phyloP scores from a whole-genome alignment of 2,329 filamentous ascomycete species.

The Phialemoniopsis sp. region DNA sequence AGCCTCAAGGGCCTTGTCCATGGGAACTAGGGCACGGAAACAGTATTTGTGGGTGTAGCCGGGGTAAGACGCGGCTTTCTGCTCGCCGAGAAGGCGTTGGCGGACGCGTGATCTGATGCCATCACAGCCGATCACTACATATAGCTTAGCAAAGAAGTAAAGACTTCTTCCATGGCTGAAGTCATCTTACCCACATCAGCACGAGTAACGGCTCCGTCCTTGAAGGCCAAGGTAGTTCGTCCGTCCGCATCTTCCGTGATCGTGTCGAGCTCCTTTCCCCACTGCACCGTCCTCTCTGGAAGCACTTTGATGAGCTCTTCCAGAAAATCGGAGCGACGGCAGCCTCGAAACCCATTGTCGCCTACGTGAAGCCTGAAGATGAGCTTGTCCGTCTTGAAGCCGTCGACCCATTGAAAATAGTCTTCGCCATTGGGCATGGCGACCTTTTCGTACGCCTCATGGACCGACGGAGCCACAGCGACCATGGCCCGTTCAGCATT shows the following conservation, averaged over 20 bases:
- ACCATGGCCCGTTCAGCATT: slow-evolving; percentile 43
- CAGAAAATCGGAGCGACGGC: slow-evolving; percentile 32
- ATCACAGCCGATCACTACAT: slow-evolving; percentile 54
- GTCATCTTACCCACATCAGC: slow-evolving; percentile 28
- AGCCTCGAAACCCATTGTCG: slow-evolving; percentile 35
- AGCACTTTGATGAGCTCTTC: slow-evolving; percentile 30
- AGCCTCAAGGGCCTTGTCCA: slow-evolving; percentile 44
- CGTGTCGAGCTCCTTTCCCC: slow-evolving; percentile 25
- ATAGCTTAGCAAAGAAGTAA: background rate
- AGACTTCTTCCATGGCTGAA: slow-evolving; percentile 16
- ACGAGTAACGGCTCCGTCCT: slow-evolving; percentile 20
- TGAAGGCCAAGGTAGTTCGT: slow-evolving; percentile 17
- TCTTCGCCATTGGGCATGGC: slow-evolving; percentile 32
- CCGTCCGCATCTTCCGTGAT: slow-evolving; percentile 12
- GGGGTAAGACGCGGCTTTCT: slow-evolving; percentile 36
- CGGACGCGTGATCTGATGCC: slow-evolving; percentile 57
- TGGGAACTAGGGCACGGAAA: slow-evolving; percentile 59
- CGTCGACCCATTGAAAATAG: slow-evolving; percentile 38
- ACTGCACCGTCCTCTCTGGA: slow-evolving; percentile 17
- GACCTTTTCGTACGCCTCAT: slow-evolving; percentile 29
- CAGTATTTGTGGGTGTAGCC: slow-evolving; percentile 55
- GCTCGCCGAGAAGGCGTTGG: slow-evolving; percentile 43
- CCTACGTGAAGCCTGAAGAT: slow-evolving; percentile 29
- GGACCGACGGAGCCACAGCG: slow-evolving; percentile 29
- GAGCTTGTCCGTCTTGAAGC: slow-evolving; percentile 19